A percentile compares a stretch with the other conserved stretches of the same genome.
Evolutionary conservation across 108 stramenopile genomes (phyloP).

Genomic region (Cylindrotheca closterium): DNA sequence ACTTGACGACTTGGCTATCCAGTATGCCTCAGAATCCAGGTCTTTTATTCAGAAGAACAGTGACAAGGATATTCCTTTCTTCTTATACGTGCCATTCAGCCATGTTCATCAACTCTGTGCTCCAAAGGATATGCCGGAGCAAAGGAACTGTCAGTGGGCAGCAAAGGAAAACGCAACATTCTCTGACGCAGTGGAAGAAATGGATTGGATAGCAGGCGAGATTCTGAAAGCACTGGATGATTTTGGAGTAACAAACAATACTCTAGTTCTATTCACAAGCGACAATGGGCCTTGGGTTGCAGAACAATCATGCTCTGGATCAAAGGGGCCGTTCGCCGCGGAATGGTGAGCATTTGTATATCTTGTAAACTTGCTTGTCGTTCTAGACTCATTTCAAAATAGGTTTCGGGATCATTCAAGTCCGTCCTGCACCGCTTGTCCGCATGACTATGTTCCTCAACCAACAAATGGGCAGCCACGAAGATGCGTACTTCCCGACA

Average conservation of each 20-base stretch:
- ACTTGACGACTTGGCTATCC: conserved; percentile 36
- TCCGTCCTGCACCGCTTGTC: conserved; percentile 56
- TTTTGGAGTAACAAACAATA: conserved; percentile 34
- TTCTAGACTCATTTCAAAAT: too few relatives aligned
- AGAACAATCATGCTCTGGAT: conserved; percentile 50
- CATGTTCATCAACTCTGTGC: conserved; percentile 76
- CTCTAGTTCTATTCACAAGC: conserved; percentile 62
- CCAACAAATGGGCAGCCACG: conserved; percentile 28
- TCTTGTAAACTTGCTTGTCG: conserved; percentile 9
- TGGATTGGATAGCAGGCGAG: conserved; percentile 66
- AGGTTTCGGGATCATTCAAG: conserved; percentile 16
- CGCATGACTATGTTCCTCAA: conserved; percentile 46
- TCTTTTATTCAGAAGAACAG: conserved; percentile 26
- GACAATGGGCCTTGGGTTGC: conserved; percentile 80
- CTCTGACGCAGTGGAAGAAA: conserved; percentile 63
- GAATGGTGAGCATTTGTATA: conserved; percentile 29
- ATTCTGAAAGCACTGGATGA: conserved; percentile 35
- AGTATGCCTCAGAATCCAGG: conserved; percentile 37
- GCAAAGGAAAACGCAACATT: conserved; percentile 39
- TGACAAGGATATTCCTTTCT: conserved; percentile 39
- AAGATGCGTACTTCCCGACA: conserved; percentile 29
- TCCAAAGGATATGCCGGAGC: conserved; percentile 38
- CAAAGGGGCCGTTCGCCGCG: conserved; percentile 64
- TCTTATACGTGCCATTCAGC: conserved; percentile 64
- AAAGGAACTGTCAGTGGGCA: conserved; percentile 61